Evolutionary conservation across 2,329 filamentous ascomycete genomes (phyloP).

Genomic region (Phialophora expanda): DNA sequence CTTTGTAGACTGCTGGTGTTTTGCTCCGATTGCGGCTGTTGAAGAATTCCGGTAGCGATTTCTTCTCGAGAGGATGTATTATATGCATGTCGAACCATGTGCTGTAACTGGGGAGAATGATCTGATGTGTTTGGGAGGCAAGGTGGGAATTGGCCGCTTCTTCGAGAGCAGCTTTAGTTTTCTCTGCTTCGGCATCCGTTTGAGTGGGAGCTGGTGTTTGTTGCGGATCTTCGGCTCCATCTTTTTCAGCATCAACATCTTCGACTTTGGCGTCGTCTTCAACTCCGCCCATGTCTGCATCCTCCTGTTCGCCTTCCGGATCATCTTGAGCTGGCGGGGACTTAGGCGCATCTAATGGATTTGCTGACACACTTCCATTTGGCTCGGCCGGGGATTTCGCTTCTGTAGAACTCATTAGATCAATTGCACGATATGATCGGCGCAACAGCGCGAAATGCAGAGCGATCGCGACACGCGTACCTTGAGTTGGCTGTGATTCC

Average conservation of each 20-base stretch:
- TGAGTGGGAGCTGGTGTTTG: conserved; percentile 48
- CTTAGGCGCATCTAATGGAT: conserved; percentile 63
- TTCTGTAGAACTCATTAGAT: conserved; percentile 13
- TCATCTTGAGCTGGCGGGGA: conserved; percentile 67
- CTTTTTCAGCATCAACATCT: conserved; percentile 47
- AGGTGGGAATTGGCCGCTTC: conserved; percentile 88
- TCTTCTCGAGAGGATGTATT: conserved; percentile 89
- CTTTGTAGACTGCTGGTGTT: conserved; percentile 95
- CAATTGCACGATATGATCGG: neutral
- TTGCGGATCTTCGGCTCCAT: conserved; percentile 50
- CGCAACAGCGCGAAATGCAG: neutral
- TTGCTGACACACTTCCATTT: conserved; percentile 20
- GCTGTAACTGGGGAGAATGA: conserved; percentile 95
- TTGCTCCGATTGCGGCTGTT: conserved; percentile 98
- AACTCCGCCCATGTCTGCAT: conserved; percentile 80
- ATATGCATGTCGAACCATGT: conserved; percentile 99
- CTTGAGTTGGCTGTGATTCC: conserved; percentile 20
- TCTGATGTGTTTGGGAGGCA: conserved; percentile 90
- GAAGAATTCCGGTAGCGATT: conserved; percentile 96
- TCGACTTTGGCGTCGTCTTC: conserved; percentile 52
- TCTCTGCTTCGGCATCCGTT: conserved; percentile 61
- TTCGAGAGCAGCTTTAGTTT: conserved; percentile 81
- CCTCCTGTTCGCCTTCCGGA: conserved; percentile 61
- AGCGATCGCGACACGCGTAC: conserved; percentile 21
- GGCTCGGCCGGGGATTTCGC: conserved; percentile 22